Evolutionary conservation across 23 red algal genomes (phyloP), one percentile per base, ranked within the genome.

Genomic region (Gracilaria vermiculophylla): DNA sequence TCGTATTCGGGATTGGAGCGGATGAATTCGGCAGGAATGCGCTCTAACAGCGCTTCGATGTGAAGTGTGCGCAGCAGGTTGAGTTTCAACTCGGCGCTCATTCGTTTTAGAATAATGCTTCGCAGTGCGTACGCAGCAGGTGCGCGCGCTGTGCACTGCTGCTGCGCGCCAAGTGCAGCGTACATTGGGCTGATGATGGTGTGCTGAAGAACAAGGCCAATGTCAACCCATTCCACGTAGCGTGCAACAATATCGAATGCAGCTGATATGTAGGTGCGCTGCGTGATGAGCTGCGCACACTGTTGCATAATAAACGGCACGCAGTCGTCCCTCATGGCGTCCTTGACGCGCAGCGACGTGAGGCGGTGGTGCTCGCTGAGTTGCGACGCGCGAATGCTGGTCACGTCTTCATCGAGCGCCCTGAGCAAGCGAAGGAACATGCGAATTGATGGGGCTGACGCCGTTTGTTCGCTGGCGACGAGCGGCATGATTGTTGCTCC

Each of bases 151-250:
- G 24, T 9, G 41, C 55, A 77, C 31, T 58, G 33, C 45, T 55
- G 52, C 41, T 75, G 37, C 19, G 78, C 65, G 1, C 61, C 76
- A 40, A 97, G 78, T 44, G 85, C 78, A 2, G 72, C 41, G 42
- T 88, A 94, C 42, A 97, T 82, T 15, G 87, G 55, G 0, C 47
- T 32, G 7, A 97, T 43, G 35, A 92, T 76, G 24, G 56, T 33
- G 19, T 86, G 36, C 34, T 78, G 53, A 35, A 66, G 57, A 11
- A 97, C 44, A 67, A 97, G 81, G 31, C 57, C 73, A 52, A 97
- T 97, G 67, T 97, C 94, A 33, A 97, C 70, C 94, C 94, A 97
- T 53, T 97, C 86, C 17, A 86, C 76, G 58, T 93, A 97, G 28
- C 94, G 77, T 15, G 82, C 67, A 56, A 92, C 36, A 32, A 91